Evolutionary conservation across 164 flowering plant species (phyloP).

Genomic region (Akebia trifoliata): DNA sequence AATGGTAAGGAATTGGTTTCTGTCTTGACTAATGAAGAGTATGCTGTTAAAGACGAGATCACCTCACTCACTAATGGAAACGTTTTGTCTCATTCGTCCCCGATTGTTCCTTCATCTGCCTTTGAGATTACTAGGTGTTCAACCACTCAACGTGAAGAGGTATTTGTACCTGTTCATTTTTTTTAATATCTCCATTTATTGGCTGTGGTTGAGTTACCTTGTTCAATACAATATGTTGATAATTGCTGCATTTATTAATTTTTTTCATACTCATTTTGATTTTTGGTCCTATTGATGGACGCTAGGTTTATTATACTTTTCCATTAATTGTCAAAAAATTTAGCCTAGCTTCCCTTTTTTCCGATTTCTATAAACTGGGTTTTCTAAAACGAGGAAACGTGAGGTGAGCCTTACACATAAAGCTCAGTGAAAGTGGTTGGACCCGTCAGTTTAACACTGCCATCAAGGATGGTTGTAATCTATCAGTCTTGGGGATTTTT

Average conservation of each 20-base stretch:
- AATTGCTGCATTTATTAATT: too few species aligned
- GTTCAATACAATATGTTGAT: too few species aligned
- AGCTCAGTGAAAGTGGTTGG: neutral
- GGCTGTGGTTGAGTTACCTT: too few species aligned
- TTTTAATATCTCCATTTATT: too few species aligned
- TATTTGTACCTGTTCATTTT: constrained; percentile 15
- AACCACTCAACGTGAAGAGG: constrained; percentile 37
- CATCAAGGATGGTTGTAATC: neutral
- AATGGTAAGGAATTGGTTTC: constrained; percentile 48
- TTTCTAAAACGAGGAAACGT: neutral
- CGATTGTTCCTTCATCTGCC: constrained; percentile 33
- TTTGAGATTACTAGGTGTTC: constrained; percentile 28
- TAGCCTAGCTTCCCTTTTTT: too few species aligned
- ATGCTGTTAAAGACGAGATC: constrained; percentile 62
- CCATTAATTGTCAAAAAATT: too few species aligned
- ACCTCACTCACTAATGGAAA: constrained; percentile 74
- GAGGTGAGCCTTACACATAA: neutral
- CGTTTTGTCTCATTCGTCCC: constrained; percentile 51
- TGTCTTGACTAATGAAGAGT: constrained; percentile 46
- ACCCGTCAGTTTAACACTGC: neutral
- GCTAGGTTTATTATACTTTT: neutral
- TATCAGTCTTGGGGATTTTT: neutral
- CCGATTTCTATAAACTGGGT: too few species aligned
- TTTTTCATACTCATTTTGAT: neutral
- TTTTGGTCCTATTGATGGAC: neutral